These are phyloP conservation scores for Aulographum hederae DNA, from an alignment of 2,329 filamentous ascomycete species.

Conservation along the genomic window DNA sequence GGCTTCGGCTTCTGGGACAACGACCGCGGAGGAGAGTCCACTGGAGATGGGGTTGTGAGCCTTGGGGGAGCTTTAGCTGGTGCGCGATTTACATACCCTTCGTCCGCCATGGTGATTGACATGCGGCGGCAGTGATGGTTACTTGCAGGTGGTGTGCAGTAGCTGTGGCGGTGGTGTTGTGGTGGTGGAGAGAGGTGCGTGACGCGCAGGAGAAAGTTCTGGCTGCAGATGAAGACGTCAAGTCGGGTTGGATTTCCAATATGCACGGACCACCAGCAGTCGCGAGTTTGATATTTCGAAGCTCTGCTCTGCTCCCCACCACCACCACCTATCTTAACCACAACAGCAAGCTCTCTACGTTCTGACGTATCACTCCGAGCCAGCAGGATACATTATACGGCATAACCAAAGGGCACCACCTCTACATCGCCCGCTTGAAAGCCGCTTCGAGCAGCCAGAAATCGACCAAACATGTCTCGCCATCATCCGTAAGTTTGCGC, in stretches of 20 bases:
- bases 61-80: slow-evolving; percentile 1
- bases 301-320: neutral
- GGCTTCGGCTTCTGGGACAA: slow-evolving; percentile 22
- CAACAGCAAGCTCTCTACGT: neutral
- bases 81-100: slow-evolving; percentile 6
- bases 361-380: no score
- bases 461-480: slow-evolving; percentile 57
- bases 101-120: slow-evolving; percentile 4
- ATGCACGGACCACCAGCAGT: no score
- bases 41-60: slow-evolving; percentile 9
- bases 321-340: neutral
- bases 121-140: neutral
- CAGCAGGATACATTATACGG: no score
- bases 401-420: neutral
- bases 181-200: no score
- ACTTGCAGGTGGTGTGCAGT: neutral
- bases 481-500: slow-evolving; percentile 60
- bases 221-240: no score
- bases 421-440: neutral
- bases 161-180: no score
- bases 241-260: no score
- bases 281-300: neutral
- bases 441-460: neutral
- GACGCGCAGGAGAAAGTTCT: no score
- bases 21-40: slow-evolving; percentile 34